phyloP scores from a whole-genome alignment of 345 rosid genomes.

The Pugionium cornutum region DNA sequence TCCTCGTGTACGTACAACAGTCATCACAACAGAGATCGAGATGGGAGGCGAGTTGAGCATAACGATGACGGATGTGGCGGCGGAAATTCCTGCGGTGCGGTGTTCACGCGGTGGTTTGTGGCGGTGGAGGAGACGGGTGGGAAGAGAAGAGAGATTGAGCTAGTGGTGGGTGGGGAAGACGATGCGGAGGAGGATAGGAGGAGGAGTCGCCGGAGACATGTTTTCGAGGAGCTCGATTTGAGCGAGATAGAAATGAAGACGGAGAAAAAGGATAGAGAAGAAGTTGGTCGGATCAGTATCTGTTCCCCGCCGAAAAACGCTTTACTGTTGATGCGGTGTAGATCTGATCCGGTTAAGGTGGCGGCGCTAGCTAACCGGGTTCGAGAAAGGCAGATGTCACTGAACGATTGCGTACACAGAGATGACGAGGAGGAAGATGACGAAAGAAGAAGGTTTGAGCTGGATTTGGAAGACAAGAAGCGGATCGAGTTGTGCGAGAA shows the following conservation, averaged over 20 bases:
- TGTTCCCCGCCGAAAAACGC: constrained; percentile 91
- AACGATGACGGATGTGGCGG: constrained; percentile 38
- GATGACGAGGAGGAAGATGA: constrained; percentile 21
- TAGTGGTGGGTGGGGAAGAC: constrained; percentile 65
- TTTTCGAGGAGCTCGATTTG: constrained; percentile 66
- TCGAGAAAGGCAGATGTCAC: constrained; percentile 56
- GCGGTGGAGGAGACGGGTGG: constrained; percentile 71
- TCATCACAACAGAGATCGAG: constrained; percentile 23
- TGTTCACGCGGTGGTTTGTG: constrained; percentile 80
- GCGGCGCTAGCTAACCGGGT: constrained; percentile 79
- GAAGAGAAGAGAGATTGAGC: constrained; percentile 68
- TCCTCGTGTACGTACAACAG: constrained; percentile 58
- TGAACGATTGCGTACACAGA: constrained; percentile 28
- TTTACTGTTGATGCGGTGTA: constrained; percentile 81
- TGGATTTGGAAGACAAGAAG: constrained; percentile 45
- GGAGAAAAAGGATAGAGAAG: constrained; percentile 51
- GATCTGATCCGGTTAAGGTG: constrained; percentile 95
- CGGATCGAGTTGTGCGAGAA: constrained; percentile 40
- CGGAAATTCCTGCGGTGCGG: constrained; percentile 63
- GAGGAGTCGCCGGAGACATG: constrained; percentile 69
- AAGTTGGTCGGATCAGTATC: constrained; percentile 53
- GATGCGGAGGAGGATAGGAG: constrained; percentile 46
- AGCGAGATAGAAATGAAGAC: constrained; percentile 43
- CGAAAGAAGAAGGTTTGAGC: constrained; percentile 28
- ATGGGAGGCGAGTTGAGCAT: constrained; percentile 37